These are phyloP conservation scores for Metarhizium album DNA, from an alignment of 2,329 filamentous ascomycete species.

Conservation along the genomic window DNA sequence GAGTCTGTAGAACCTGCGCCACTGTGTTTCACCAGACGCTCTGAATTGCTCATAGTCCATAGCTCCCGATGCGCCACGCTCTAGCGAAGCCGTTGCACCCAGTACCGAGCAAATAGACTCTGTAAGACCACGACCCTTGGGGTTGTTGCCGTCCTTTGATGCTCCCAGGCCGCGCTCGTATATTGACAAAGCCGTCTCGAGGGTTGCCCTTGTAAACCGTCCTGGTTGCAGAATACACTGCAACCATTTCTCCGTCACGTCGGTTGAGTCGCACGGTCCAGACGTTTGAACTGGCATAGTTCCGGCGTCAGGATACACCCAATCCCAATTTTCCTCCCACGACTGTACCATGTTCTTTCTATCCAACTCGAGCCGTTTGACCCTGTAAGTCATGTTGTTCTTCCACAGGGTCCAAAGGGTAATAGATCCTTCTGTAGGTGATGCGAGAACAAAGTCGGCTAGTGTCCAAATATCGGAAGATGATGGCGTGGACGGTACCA, in stretches of 20 bases:
- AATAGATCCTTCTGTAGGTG: conserved; percentile 41
- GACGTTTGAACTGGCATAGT: conserved; percentile 44
- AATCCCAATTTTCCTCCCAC: conserved; percentile 62
- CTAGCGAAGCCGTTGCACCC: conserved; percentile 55
- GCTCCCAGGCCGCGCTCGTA: conserved; percentile 56
- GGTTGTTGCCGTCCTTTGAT: conserved; percentile 18
- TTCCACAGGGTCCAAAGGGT: conserved; percentile 74
- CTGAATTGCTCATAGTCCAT: conserved; percentile 71
- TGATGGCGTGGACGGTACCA: conserved; percentile 59
- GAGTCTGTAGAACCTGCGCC: conserved; percentile 81
- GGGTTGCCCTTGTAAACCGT: conserved; percentile 64
- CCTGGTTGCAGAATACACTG: conserved; percentile 74
- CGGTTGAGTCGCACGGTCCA: conserved; percentile 53
- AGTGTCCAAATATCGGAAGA: conserved; percentile 70
- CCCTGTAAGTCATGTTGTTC: conserved; percentile 68
- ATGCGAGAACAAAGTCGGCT: conserved; percentile 60
- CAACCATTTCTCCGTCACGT: conserved; percentile 77
- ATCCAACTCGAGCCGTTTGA: conserved; percentile 64
- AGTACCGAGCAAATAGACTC: conserved; percentile 68
- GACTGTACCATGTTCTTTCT: conserved; percentile 49
- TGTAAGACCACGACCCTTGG: conserved; percentile 48
- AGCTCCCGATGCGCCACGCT: conserved; percentile 48
- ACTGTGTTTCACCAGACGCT: conserved; percentile 66
- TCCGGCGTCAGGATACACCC: conserved; percentile 50
- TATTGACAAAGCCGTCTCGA: conserved; percentile 74